Base-by-base conservation (phyloP, 306 rosid species). In the Adenanthera pavonina region DNA sequence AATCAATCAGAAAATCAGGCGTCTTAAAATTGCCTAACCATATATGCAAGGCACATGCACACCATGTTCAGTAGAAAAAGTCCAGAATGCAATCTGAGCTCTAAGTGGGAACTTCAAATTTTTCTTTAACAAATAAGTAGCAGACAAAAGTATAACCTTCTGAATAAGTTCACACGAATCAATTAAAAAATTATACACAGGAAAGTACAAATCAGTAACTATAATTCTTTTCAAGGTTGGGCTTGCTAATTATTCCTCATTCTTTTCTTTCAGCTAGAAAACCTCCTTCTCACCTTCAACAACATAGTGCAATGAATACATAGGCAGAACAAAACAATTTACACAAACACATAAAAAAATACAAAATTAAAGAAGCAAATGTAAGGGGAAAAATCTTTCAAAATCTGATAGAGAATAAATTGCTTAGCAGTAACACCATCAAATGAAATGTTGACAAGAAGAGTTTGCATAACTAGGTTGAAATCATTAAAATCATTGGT, bases 201-300 rank as follows among this genome's bases (percentile, higher is more conserved):
- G 20, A 49, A 5, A 47, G 20, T 51, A 78, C 3, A 16, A 78
- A 66, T 78, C 75, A 20, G 15, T 13, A 66, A 53, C 43, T 51
- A 38, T 52, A 17, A 77, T 77, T 20, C 38, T 30, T 49, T 41
- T 12, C 49, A 77, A 38, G 59, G 48, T 11, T 4, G 62, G 30
- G 48, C 60, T 3, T 25, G 41, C 35, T 40, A 41, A 43, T 6
- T 5, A 54, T 54, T 19, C 54, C 14, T 40, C 14, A 14, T 48
- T 49, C 60, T 48, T 71, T 71, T 74, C 78, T 74, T 44, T 59
- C 11, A 59, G 70, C 56, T 17, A 75, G 46, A 75, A 43, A 43
- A 30, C 67, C 20, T 57, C 69, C 68, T 44, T 44, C 34, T 14
- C 30, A 76, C 35, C 56, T 43, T 25, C 59, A 77, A 48, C 52